Conservation (phyloP, 2,329 filamentous ascomycete species). For the Fusarium anguioides region DNA sequence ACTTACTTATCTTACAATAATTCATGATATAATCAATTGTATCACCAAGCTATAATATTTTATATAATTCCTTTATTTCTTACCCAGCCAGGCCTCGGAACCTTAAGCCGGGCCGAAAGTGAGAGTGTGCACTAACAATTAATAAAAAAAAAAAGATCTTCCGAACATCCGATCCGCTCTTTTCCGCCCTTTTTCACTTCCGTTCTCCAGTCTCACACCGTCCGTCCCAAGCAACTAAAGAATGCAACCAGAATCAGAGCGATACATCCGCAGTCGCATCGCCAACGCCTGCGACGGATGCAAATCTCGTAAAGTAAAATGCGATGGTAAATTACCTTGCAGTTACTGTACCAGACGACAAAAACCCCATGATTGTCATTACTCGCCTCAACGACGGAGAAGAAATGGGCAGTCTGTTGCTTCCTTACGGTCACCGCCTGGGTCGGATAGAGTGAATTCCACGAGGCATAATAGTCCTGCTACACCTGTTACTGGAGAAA, state of each 20-base stretch:
- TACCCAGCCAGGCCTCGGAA: conserved; percentile 7
- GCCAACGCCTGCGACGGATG: conserved; percentile 66
- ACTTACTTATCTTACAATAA: not conserved
- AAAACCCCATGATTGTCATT: conserved; percentile 58
- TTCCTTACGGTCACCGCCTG: conserved; percentile 33
- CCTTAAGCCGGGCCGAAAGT: conserved; percentile 25
- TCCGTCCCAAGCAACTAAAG: not conserved
- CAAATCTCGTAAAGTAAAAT: conserved; percentile 67
- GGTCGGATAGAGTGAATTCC: conserved; percentile 26
- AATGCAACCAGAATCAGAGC: conserved; percentile 40
- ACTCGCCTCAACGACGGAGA: conserved; percentile 58
- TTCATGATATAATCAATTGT: not conserved
- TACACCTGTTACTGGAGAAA: conserved; percentile 15
- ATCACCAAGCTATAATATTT: no score
- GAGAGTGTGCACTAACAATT: conserved; percentile 41
- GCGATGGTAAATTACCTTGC: conserved; percentile 65
- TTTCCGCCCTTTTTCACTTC: conserved; percentile 32
- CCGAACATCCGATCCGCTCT: conserved; percentile 26
- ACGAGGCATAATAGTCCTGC: conserved; percentile 28
- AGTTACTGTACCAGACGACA: conserved; percentile 60
- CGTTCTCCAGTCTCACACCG: no score
- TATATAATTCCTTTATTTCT: not conserved
- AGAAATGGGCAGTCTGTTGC: conserved; percentile 42
- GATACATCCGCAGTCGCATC: conserved; percentile 57
- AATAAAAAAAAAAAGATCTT: no score